phyloP scores from a whole-genome alignment of 2,329 filamentous ascomycete genomes.

The Penicillium sp. region DNA sequence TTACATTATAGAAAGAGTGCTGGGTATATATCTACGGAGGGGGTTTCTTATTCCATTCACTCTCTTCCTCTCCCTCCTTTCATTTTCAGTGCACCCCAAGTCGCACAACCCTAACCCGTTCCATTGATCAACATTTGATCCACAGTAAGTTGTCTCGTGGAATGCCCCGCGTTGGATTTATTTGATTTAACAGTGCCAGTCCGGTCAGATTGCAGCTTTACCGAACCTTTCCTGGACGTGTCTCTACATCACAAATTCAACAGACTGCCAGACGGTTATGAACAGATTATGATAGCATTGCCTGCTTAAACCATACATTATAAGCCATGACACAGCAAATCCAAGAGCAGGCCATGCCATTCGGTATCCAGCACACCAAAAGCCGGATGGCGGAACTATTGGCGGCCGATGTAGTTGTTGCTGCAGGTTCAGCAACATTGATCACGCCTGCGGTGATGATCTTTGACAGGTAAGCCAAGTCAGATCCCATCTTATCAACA shows the following conservation, averaged over 20 bases:
- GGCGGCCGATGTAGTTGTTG: slow-evolving; percentile 65
- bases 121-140: slow-evolving; percentile 10
- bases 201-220: not conserved
- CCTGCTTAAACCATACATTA: slow-evolving; percentile 1
- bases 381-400: slow-evolving; percentile 47
- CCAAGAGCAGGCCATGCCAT: slow-evolving; percentile 26
- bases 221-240: not conserved
- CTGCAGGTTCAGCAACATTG: slow-evolving; percentile 66
- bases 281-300: slow-evolving; percentile 9
- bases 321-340: slow-evolving; percentile 31
- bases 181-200: slow-evolving; percentile 18
- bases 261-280: slow-evolving; percentile 2
- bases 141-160: slow-evolving; percentile 22
- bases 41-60: slow-evolving; percentile 1
- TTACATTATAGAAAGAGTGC: slow-evolving; percentile 7
- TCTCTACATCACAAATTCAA: not conserved
- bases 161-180: slow-evolving; percentile 24
- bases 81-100: not conserved
- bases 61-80: slow-evolving; percentile 2
- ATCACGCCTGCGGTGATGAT: slow-evolving; percentile 79
- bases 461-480: slow-evolving; percentile 67
- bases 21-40: slow-evolving; percentile 11
- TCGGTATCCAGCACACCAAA: slow-evolving; percentile 33
- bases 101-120: not conserved
- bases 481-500: not conserved